Evolutionary conservation across 352 stramenopile genomes (phyloP), one percentile per base, ranked within the genome.

Genomic region (Phytophthora chlamydospora): DNA sequence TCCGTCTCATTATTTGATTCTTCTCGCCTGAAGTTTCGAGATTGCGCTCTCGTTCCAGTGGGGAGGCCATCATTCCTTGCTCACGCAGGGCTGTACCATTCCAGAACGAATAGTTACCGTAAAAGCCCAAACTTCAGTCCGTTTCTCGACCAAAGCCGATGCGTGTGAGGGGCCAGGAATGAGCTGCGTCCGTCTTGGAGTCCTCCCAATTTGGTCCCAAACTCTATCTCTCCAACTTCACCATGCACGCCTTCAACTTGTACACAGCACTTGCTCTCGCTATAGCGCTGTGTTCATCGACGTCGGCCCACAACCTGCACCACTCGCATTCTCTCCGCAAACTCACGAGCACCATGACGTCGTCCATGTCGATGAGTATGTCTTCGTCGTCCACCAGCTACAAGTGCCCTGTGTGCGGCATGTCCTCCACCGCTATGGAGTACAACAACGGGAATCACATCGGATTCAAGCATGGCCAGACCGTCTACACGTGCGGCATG

Each of bases 401-500:
- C 58, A 80, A 57, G 43, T 94, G 85, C 58, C 83, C 85, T 13
- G 69, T 87, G 12, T 94, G 85, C 62, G 76, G 80, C 27, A 89
- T 91, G 82, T 81, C 76, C 10, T 86, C 80, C 5, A 70, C 58
- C 32, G 62, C 71, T 19, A 75, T 72, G 58, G 75, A 64, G 40
- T 87, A 89, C 58, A 68, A 87, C 57, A 83, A 88, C 62, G 51
- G 65, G 16, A 91, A 85, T 62, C 86, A 88, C 47, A 73, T 93
- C 29, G 62, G 73, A 39, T 74, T 90, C 14, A 51, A 53, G 11
- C 68, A 90, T 51, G 82, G 80, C 47, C 85, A 94, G 69, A 73
- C 62, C 29, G 61, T 93, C 47, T 91, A 88, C 71, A 80, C 85
- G 38, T 94, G 85, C 65, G 80, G 83, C 48, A 94, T 94, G 85